Percentiles rank a stretch among this genome's conserved stretches.
These are phyloP conservation scores for Oryza coarctata DNA, from an alignment of 176 grass and related monocot species.

Conservation along the genomic window DNA sequence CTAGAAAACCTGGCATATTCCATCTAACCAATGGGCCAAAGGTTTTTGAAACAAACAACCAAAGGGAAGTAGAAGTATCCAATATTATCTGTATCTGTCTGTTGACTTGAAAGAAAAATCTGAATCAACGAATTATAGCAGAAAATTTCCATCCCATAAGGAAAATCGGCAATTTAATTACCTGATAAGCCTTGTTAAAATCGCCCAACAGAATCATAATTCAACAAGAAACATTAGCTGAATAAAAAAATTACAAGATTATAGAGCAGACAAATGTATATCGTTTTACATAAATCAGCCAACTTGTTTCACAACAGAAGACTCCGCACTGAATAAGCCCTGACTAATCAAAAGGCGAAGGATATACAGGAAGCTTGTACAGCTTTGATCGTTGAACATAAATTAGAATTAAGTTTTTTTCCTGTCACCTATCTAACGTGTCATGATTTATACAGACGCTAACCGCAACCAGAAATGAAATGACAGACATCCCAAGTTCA, in stretches of 20 bases:
- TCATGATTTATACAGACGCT: conserved; percentile 23
- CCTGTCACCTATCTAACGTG: conserved; percentile 17
- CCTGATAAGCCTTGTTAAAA: neutral
- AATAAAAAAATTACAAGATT: neutral
- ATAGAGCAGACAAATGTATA: neutral
- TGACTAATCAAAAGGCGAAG: conserved; percentile 7
- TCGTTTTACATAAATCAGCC: neutral
- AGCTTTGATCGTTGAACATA: neutral
- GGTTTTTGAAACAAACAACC: too few relatives aligned
- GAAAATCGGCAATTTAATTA: neutral
- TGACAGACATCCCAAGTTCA: neutral
- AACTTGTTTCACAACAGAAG: conserved; percentile 5
- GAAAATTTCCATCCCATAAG: neutral
- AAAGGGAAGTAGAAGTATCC: too few relatives aligned
- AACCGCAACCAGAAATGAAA: neutral
- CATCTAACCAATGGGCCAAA: too few relatives aligned
- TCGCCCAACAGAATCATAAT: neutral
- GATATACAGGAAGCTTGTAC: conserved; percentile 28
- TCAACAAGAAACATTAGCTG: conserved; percentile 4
- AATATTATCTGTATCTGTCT: too few relatives aligned
- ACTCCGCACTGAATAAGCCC: neutral
- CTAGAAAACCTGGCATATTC: too few relatives aligned
- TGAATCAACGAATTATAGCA: too few relatives aligned
- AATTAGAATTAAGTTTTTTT: conserved; percentile 9
- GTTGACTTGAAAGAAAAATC: too few relatives aligned